Evolutionary conservation across 202 grass and related monocot species (phyloP).

Genomic region (Dendrocalamus latiflorus): DNA sequence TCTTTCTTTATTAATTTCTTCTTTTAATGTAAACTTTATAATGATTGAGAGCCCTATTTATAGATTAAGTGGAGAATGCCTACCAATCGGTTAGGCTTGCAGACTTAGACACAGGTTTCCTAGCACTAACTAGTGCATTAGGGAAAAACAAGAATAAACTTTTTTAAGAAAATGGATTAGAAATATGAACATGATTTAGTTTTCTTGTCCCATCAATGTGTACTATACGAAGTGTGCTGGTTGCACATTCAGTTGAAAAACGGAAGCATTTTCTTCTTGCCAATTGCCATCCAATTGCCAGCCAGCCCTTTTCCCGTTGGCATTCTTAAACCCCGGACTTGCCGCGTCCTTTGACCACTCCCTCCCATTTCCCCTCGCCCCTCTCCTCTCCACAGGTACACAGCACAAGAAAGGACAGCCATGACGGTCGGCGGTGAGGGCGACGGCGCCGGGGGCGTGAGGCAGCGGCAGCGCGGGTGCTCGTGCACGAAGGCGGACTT

Average conservation of each 20-base stretch:
- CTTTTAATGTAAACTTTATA: no score
- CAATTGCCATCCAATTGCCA: neutral
- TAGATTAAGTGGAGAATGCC: no score
- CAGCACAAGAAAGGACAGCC: neutral
- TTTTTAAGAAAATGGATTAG: no score
- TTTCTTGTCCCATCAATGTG: neutral
- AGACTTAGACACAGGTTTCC: no score
- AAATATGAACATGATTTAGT: neutral
- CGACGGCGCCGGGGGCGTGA: neutral
- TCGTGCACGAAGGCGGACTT: constrained; percentile 56
- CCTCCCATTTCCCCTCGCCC: neutral
- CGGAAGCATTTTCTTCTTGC: neutral
- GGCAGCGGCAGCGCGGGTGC: constrained; percentile 32
- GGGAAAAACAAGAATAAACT: no score
- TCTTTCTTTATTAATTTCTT: no score
- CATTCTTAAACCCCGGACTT: neutral
- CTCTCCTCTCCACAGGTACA: neutral
- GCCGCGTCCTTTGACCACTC: neutral
- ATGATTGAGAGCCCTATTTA: no score
- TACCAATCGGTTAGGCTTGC: no score
- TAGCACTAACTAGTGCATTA: no score
- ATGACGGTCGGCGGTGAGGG: constrained; percentile 37
- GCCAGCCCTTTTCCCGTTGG: neutral
- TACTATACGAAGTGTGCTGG: neutral
- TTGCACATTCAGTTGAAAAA: no score